These are phyloP conservation scores for Neopestalotiopsis sp. DNA, from an alignment of 2,329 filamentous ascomycete species.

Conservation along the genomic window DNA sequence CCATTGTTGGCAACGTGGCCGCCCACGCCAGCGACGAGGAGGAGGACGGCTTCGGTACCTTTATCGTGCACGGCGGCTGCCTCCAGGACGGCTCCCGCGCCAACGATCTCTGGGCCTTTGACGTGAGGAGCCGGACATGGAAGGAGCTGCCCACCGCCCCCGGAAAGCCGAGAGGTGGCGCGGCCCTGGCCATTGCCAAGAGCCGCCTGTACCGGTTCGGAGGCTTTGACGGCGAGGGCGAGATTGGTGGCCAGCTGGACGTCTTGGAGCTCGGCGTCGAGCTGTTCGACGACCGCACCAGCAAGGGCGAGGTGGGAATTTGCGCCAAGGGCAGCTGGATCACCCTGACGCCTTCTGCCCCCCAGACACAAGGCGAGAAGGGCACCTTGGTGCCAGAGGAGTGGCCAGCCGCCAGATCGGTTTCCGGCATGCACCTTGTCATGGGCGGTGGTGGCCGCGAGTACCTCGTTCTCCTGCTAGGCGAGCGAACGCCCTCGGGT, in stretches of 20 bases:
- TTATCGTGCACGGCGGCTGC: slow-evolving; percentile 81
- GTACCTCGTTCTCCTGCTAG: slow-evolving; percentile 66
- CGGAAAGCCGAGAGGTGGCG: slow-evolving; percentile 68
- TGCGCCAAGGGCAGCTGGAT: slow-evolving; percentile 60
- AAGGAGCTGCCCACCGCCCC: slow-evolving; percentile 70
- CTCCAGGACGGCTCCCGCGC: slow-evolving; percentile 64
- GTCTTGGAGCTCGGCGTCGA: slow-evolving; percentile 64
- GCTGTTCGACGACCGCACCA: slow-evolving; percentile 55
- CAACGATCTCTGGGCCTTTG: slow-evolving; percentile 80
- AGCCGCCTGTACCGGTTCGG: slow-evolving; percentile 78
- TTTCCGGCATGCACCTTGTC: slow-evolving; percentile 58
- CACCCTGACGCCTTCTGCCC: slow-evolving; percentile 47
- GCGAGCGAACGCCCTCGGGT: slow-evolving; percentile 56
- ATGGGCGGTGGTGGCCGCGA: slow-evolving; percentile 64
- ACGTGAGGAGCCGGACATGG: slow-evolving; percentile 69
- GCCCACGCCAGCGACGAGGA: slow-evolving; percentile 64
- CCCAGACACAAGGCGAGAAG: slow-evolving; percentile 28
- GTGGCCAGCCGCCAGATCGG: slow-evolving; percentile 60
- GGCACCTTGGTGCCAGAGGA: slow-evolving; percentile 33
- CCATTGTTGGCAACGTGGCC: slow-evolving; percentile 62
- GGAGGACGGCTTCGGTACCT: slow-evolving; percentile 65
- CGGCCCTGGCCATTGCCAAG: slow-evolving; percentile 67
- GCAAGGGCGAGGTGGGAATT: slow-evolving; percentile 55
- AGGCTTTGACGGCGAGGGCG: slow-evolving; percentile 73
- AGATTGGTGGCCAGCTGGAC: slow-evolving; percentile 76